A percentile compares a stretch with the other conserved stretches of the same genome.
These are phyloP conservation scores for Amanita fuliginea DNA, from an alignment of 768 basidiomycete genomes.

Conservation along the genomic window DNA sequence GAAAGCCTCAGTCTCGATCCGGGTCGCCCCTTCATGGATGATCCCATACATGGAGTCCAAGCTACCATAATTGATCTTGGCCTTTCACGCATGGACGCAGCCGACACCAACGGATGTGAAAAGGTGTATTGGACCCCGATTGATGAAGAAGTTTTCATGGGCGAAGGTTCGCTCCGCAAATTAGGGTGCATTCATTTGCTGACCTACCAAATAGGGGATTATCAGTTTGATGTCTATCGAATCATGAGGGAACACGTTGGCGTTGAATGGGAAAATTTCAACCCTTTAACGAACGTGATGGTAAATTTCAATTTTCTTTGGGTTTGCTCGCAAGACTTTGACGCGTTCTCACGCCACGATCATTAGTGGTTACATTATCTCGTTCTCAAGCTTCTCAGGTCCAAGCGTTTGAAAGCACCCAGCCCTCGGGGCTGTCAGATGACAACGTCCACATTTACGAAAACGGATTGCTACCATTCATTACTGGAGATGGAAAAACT, in stretches of 20 bases:
- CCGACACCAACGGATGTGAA: constrained; percentile 31
- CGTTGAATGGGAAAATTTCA: constrained; percentile 63
- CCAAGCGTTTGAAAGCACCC: constrained; percentile 58
- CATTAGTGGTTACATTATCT: constrained; percentile 89
- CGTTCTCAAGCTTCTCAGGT: constrained; percentile 54
- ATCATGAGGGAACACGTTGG: constrained; percentile 63
- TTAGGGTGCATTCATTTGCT: not conserved
- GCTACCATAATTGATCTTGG: constrained; percentile 93
- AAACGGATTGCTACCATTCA: constrained; percentile 60
- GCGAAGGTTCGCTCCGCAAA: constrained; percentile 47
- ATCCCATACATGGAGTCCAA: constrained; percentile 50
- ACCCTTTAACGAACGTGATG: constrained; percentile 84
- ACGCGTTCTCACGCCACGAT: constrained; percentile 6
- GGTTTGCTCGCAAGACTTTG: not conserved
- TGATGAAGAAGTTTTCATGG: constrained; percentile 86
- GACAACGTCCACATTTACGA: constrained; percentile 35
- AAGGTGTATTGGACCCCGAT: constrained; percentile 67
- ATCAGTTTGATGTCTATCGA: constrained; percentile 92
- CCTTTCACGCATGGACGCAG: constrained; percentile 71
- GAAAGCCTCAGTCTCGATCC: constrained; percentile 23
- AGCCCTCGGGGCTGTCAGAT: not conserved
- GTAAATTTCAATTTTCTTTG: constrained; percentile 37
- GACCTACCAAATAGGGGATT: constrained; percentile 46
- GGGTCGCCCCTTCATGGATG: constrained; percentile 48
- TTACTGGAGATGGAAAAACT: constrained; percentile 56